A percentile compares a stretch with the other conserved stretches of the same genome.
Conservation (phyloP, 2,329 filamentous ascomycete species). For the Spiromastix sp. region DNA sequence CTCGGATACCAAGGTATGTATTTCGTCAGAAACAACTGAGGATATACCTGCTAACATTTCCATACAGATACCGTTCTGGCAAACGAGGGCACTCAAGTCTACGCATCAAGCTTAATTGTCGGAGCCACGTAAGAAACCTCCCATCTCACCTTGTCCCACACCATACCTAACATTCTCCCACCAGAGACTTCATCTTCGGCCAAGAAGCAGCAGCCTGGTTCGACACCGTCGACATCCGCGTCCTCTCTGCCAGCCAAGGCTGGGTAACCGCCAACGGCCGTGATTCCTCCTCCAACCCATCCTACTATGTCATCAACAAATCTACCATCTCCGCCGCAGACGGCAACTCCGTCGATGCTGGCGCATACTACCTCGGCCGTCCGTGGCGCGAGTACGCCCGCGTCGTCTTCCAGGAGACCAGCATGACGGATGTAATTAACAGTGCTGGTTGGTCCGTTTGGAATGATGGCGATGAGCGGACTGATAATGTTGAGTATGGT, state of each 20-base stretch:
- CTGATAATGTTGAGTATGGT: conserved; percentile 43
- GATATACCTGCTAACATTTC: not conserved
- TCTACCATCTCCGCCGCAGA: conserved; percentile 33
- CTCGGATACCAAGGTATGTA: conserved; percentile 38
- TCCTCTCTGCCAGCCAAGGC: conserved; percentile 31
- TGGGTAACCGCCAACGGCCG: conserved; percentile 41
- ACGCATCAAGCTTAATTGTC: conserved; percentile 46
- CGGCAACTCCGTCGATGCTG: conserved; percentile 19
- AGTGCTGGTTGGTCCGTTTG: conserved; percentile 5
- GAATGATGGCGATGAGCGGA: conserved; percentile 16
- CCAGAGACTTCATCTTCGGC: conserved; percentile 49
- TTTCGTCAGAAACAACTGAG: not conserved
- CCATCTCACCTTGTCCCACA: not conserved
- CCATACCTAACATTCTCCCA: not conserved
- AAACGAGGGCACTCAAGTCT: conserved; percentile 45
- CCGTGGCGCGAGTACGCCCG: conserved; percentile 40
- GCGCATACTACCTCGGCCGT: conserved; percentile 39
- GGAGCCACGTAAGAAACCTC: conserved; percentile 35
- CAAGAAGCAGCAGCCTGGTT: conserved; percentile 43
- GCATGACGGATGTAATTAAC: conserved; percentile 6
- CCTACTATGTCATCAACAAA: conserved; percentile 48
- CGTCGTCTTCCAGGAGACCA: conserved; percentile 36
- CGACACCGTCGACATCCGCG: conserved; percentile 39
- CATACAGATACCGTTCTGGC: conserved; percentile 40
- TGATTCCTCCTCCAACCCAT: conserved; percentile 26